Conservation (phyloP, 805 yeast species). For the Candida golubevii region DNA sequence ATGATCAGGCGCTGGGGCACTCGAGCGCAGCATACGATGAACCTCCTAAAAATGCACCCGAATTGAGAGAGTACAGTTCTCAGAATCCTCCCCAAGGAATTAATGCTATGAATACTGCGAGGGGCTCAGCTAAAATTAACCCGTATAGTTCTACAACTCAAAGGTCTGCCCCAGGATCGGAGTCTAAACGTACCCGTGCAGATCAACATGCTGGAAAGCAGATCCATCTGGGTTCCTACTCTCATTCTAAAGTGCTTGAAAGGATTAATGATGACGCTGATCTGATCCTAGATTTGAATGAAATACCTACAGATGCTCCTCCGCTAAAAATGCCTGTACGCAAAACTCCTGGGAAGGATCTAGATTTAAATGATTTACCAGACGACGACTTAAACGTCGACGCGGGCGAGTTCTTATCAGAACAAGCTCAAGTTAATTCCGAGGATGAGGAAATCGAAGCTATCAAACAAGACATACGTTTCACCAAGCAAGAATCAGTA, state of each 20-base stretch:
- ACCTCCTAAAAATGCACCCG: too few relatives aligned
- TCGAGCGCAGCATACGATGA: too few relatives aligned
- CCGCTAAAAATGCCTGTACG: conserved; percentile 22
- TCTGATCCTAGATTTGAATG: conserved; percentile 37
- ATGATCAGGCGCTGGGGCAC: too few relatives aligned
- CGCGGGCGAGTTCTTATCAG: conserved; percentile 32
- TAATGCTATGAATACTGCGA: too few relatives aligned
- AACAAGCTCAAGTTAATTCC: conserved; percentile 40
- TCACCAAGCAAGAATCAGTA: conserved; percentile 81
- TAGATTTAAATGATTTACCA: conserved; percentile 31
- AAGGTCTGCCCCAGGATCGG: background rate
- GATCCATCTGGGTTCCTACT: background rate
- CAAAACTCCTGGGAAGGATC: conserved; percentile 17
- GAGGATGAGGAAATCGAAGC: conserved; percentile 90
- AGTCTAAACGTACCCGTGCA: background rate
- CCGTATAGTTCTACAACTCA: background rate
- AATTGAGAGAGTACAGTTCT: too few relatives aligned
- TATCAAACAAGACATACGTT: conserved; percentile 75
- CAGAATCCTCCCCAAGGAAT: too few relatives aligned
- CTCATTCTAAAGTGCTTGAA: background rate
- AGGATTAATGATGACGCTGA: conserved; percentile 19
- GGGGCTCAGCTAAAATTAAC: background rate
- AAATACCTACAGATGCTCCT: conserved; percentile 31
- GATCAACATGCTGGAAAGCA: background rate
- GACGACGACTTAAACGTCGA: conserved; percentile 36